Percentiles rank a stretch among this genome's conserved stretches.
Conservation (phyloP, 495 filamentous ascomycete genomes). For the Neurospora sp. region DNA sequence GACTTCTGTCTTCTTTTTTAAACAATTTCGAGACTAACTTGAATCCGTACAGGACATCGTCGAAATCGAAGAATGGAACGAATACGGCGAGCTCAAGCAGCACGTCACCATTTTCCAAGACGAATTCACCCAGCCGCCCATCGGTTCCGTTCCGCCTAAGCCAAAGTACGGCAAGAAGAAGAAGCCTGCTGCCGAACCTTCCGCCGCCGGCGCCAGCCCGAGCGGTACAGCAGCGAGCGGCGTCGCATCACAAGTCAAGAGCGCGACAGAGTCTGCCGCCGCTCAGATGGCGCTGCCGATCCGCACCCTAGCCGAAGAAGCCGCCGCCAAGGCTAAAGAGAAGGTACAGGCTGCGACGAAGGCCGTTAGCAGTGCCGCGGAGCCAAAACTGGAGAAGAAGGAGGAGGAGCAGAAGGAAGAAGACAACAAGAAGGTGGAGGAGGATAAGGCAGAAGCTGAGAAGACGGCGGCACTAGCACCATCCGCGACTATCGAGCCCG, state of each 20-base stretch:
- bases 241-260: conserved; percentile 8
- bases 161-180: conserved; percentile 18
- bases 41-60: conserved; percentile 60
- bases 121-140: conserved; percentile 40
- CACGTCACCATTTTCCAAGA: conserved; percentile 53
- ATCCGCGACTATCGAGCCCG: background rate
- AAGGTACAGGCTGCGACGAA: conserved; percentile 32
- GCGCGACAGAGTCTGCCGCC: conserved; percentile 8
- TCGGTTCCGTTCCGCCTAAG: conserved; percentile 21
- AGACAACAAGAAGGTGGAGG: background rate
- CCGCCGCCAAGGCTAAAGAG: conserved; percentile 53
- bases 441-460: background rate
- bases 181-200: conserved; percentile 13
- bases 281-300: conserved; percentile 39
- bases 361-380: conserved; percentile 21
- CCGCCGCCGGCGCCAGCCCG: conserved; percentile 23
- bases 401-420: conserved; percentile 4
- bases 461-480: background rate
- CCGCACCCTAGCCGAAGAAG: conserved; percentile 57
- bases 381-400: conserved; percentile 17
- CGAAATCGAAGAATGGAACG: conserved; percentile 97
- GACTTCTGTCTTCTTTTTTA: background rate
- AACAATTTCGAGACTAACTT: background rate
- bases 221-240: conserved; percentile 13
- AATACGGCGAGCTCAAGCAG: conserved; percentile 89